A percentile compares a stretch with the other conserved stretches of the same genome.
Conservation (phyloP, 768 basidiomycete genomes). For the Serendipita indica region DNA sequence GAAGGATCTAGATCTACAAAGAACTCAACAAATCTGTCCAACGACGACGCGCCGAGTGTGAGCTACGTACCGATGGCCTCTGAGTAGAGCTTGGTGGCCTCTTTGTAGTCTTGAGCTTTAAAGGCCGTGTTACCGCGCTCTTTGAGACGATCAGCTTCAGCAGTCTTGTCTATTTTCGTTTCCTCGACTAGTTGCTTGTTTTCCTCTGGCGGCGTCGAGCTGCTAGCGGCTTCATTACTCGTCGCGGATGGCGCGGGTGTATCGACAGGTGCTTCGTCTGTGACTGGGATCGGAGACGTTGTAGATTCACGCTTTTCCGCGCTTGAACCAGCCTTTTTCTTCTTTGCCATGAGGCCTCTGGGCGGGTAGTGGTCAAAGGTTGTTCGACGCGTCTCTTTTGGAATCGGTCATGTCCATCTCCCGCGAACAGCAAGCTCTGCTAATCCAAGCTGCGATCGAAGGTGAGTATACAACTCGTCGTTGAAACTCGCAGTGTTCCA, state of each 20-base stretch:
- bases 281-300: too few relatives aligned
- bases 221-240: background rate
- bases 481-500: background rate
- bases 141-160: conserved; percentile 38
- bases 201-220: background rate
- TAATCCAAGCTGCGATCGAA: conserved; percentile 46
- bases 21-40: background rate
- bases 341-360: background rate
- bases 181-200: background rate
- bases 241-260: background rate
- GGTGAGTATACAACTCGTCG: conserved; percentile 24
- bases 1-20: conserved; percentile 38
- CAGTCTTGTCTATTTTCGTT: conserved; percentile 12
- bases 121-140: conserved; percentile 65
- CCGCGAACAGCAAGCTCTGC: conserved; percentile 29
- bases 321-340: too few relatives aligned
- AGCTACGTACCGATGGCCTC: conserved; percentile 47
- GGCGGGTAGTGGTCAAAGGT: background rate
- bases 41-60: background rate
- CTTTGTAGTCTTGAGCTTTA: conserved; percentile 45
- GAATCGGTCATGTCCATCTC: conserved; percentile 24
- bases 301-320: too few relatives aligned
- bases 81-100: conserved; percentile 61
- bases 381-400: conserved; percentile 14
- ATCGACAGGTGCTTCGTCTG: background rate